These are phyloP conservation scores for Aspergillus fischeri DNA, from an alignment of 2,329 filamentous ascomycete species.

Conservation along the genomic window DNA sequence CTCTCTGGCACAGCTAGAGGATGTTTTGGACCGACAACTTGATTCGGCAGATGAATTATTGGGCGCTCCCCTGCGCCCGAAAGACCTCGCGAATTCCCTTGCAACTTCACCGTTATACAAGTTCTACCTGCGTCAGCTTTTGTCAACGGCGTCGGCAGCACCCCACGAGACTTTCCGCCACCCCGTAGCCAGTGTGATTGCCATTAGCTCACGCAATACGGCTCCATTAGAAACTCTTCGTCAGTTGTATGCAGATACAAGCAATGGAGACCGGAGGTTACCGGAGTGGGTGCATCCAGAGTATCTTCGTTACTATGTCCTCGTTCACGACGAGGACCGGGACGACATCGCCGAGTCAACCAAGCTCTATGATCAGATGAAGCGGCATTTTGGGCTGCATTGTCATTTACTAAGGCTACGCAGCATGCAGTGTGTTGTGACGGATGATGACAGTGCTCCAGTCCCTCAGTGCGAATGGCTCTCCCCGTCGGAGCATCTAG, in stretches of 20 bases:
- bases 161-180: constrained; percentile 93
- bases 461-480: constrained; percentile 85
- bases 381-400: constrained; percentile 92
- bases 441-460: constrained; percentile 83
- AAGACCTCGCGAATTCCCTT: constrained; percentile 27
- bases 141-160: constrained; percentile 73
- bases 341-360: constrained; percentile 91
- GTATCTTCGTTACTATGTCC: constrained; percentile 90
- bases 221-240: constrained; percentile 83
- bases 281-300: constrained; percentile 87
- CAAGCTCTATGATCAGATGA: constrained; percentile 95
- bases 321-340: constrained; percentile 93
- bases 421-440: constrained; percentile 78
- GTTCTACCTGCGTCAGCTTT: constrained; percentile 74
- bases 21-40: constrained; percentile 74
- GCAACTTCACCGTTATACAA: constrained; percentile 74
- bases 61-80: constrained; percentile 23
- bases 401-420: constrained; percentile 86
- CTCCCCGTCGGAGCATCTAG: constrained; percentile 78
- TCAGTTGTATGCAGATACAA: constrained; percentile 80
- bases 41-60: constrained; percentile 63
- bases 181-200: constrained; percentile 89
- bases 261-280: constrained; percentile 65
- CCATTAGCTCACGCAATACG: constrained; percentile 83
- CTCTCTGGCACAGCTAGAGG: constrained; percentile 62